Base-by-base conservation (phyloP, 192 early-diverging fungal species). In the Coemansia sp. region DNA sequence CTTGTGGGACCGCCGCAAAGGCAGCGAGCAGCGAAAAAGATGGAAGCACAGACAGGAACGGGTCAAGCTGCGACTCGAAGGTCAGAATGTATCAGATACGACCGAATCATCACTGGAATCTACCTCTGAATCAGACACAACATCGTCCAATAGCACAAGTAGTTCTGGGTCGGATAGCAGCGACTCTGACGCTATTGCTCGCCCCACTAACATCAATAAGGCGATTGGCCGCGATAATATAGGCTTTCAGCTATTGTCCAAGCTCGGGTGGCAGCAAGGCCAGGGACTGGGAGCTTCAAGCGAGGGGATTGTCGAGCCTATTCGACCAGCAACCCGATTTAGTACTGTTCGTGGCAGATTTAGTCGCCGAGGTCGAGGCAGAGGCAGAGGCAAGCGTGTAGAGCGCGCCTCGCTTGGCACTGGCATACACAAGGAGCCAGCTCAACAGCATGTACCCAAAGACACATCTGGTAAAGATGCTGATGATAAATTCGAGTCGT, bases 191-290 rank as follows among this genome's bases (percentile, higher is more conserved):
- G 11, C 21, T 0, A 17, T 27, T 23, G 59, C 37, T 2, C 57
- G 27, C 5, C 66, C 72, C 1, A 48, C 73, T 5, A 57, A 24
- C 53, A 61, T 74, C 23, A 70, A 74, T 57, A 62, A 25, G 59
- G 77, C 77, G 14, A 62, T 79, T 51, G 77, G 77, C 1, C 73
- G 71, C 55, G 70, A 69, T 21, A 79, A 79, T 32, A 47, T 74
- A 1, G 77, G 77, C n/a, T 79, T 79, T 52, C 61, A 68, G 61
- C 59, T 79, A 23, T 47, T 79, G 27, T 47, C 64, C 8, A 79
- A 79, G 50, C 71, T 79, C 35, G 77, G 77, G 14, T 79, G 77
- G 77, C 71, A 69, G 59, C 43, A 79, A 43, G 77, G 77, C 14
- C 64, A 73, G 55, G 77, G 77, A 0, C 55, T 79, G 62, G 77